Base-by-base conservation (phyloP, 441 rosid genomes). In the Gossypium davidsonii region DNA sequence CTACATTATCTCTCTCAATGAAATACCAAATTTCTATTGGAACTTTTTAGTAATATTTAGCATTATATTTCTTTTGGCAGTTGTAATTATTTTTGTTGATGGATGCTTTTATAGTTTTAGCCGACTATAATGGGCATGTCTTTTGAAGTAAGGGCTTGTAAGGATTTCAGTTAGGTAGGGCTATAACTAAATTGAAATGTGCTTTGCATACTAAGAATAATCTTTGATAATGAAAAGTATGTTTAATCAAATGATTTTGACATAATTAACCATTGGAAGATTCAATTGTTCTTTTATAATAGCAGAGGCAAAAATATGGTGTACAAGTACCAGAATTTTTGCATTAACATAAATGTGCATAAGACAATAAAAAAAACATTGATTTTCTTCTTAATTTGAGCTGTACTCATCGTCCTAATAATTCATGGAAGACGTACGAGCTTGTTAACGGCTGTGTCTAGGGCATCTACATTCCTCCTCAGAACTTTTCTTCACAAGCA, bases 381-480 rank as follows among this genome's bases (percentile, higher is more conserved):
- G 8, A 37, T 42, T 7, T 17, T 17, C 9, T 46, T 23, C 70
- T 25, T 42, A 65, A 8, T 51, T 51, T 26, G 37, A 71, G 44
- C 59, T 26, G 44, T 17, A 17, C 7, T 8, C 57, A 10, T 15
- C 2, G 15, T 28, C 15, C 42, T 15, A 8, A 10, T 15, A 4
- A 62, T 2, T 90, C 81, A 92, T 44, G 88, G 90, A 67, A 79
- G 79, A 8, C 87, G 87, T 70, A 88, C 58, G 72, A 91, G 84
- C 77, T 81, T 88, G 87, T 84, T 87, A 39, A 89, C 93, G 28
- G 93, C 92, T 25, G 86, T 71, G 74, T 93, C 97, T 42, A 91
- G 83, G 75, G 82, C 84, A 79, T 93, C 97, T 39, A 91, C 97
- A 75, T 89, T 89, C 82, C 84, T 86, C 83, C 93, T 81, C 74